phyloP scores from a whole-genome alignment of 192 early-diverging fungal species.

The Coemansia sp. region DNA sequence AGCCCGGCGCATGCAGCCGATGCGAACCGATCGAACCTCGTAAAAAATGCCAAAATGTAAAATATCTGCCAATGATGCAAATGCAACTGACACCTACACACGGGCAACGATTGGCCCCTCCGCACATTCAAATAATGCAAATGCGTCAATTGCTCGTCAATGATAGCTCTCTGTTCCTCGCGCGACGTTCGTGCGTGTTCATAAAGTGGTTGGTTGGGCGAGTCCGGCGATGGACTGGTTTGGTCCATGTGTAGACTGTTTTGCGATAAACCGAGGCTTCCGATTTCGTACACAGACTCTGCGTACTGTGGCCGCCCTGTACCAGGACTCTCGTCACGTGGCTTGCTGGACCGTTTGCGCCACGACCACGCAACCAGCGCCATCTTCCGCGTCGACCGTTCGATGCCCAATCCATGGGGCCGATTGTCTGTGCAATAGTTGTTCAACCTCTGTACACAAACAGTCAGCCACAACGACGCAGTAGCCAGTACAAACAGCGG shows the following conservation, averaged over 20 bases:
- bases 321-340: neutral
- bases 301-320: neutral
- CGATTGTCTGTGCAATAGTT: constrained; percentile 31
- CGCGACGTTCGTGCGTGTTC: constrained; percentile 19
- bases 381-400: constrained; percentile 21
- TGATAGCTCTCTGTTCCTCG: constrained; percentile 21
- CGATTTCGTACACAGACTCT: neutral
- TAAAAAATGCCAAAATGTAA: constrained; percentile 77
- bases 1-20: constrained; percentile 71
- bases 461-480: constrained; percentile 29
- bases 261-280: too few species aligned
- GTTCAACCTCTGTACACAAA: constrained; percentile 20
- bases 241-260: too few species aligned
- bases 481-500: constrained; percentile 44
- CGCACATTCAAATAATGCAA: constrained; percentile 36
- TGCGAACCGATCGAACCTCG: constrained; percentile 67
- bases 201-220: constrained; percentile 19
- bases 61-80: constrained; percentile 86
- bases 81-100: constrained; percentile 54
- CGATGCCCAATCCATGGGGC: constrained; percentile 47
- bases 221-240: constrained; percentile 17
- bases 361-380: constrained; percentile 28
- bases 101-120: constrained; percentile 15
- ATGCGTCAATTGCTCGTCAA: constrained; percentile 17
- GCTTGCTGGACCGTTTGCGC: neutral